phyloP scores from a whole-genome alignment of 768 basidiomycete genomes.

The Bullera alba region DNA sequence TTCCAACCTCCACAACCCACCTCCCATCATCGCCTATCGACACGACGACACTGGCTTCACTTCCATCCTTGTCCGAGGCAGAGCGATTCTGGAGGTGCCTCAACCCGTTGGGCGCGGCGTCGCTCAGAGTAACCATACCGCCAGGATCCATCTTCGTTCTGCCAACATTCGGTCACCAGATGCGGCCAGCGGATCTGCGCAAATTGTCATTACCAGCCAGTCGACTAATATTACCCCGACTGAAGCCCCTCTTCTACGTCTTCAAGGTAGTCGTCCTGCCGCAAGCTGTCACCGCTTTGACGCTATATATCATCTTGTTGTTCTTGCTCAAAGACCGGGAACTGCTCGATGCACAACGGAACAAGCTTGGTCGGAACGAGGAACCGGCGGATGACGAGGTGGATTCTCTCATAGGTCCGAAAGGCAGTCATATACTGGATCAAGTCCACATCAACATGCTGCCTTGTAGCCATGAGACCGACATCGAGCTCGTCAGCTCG shows the following conservation, averaged over 20 bases:
- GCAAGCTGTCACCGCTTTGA: conserved; percentile 66
- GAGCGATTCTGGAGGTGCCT: conserved; percentile 33
- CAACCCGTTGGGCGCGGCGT: conserved; percentile 32
- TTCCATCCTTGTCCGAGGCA: conserved; percentile 9
- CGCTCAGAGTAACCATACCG: conserved; percentile 24
- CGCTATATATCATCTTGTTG: conserved; percentile 68
- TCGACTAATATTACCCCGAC: conserved; percentile 33
- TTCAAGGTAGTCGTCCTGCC: conserved; percentile 77
- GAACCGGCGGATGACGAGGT: conserved; percentile 5
- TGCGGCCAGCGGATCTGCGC: conserved; percentile 36
- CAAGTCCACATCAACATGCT: conserved; percentile 63
- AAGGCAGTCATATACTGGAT: conserved; percentile 5
- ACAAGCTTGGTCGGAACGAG: conserved; percentile 41
- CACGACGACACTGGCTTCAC: conserved; percentile 1
- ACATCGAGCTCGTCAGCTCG: conserved; percentile 70
- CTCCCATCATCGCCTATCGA: conserved; percentile 9
- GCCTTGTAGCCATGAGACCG: conserved; percentile 71
- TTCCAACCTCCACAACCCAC: conserved; percentile 8
- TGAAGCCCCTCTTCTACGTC: conserved; percentile 62
- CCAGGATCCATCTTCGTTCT: conserved; percentile 64
- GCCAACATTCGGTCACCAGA: conserved; percentile 21
- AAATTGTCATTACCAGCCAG: conserved; percentile 23
- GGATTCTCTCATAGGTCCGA: conserved; percentile 1
- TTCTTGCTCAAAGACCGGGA: conserved; percentile 89
- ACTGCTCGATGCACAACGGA: conserved; percentile 71